Conservation (phyloP, 306 rosid genomes). For the Calophaca sinica region DNA sequence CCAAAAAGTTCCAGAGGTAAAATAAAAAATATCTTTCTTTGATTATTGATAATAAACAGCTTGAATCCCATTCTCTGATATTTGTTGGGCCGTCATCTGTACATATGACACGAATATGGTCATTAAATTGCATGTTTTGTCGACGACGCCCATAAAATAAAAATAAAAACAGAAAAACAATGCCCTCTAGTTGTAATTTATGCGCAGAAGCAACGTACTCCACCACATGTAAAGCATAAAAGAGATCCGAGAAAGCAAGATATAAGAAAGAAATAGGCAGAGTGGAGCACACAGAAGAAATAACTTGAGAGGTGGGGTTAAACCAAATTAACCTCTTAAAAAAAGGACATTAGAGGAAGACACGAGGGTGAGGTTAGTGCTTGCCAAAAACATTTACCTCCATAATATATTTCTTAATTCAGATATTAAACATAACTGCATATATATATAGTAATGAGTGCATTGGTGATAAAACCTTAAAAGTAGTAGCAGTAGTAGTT, state of each 20-base stretch:
- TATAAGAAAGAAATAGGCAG: neutral
- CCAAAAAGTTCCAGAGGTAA: neutral
- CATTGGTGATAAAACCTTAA: constrained; percentile 8
- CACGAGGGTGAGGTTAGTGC: constrained; percentile 10
- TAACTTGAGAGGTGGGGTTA: constrained; percentile 41
- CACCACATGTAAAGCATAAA: constrained; percentile 53
- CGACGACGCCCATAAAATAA: neutral
- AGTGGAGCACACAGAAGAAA: constrained; percentile 41
- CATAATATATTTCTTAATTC: neutral
- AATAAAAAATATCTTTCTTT: neutral
- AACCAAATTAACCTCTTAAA: constrained; percentile 19
- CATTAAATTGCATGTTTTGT: constrained; percentile 8
- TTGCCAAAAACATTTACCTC: too few relatives aligned
- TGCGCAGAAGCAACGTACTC: constrained; percentile 47
- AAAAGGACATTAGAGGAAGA: neutral
- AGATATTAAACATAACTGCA: neutral
- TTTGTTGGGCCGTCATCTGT: too few relatives aligned
- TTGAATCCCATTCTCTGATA: neutral
- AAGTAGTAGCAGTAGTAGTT: neutral
- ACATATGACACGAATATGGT: neutral
- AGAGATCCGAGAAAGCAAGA: constrained; percentile 35
- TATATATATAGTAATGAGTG: neutral
- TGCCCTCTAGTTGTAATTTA: neutral
- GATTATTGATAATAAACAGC: neutral
- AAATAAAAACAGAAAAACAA: neutral